Evolutionary conservation across 768 basidiomycete genomes (phyloP), one percentile per base, ranked within the genome.

Genomic region (Suillus cothurnatus): DNA sequence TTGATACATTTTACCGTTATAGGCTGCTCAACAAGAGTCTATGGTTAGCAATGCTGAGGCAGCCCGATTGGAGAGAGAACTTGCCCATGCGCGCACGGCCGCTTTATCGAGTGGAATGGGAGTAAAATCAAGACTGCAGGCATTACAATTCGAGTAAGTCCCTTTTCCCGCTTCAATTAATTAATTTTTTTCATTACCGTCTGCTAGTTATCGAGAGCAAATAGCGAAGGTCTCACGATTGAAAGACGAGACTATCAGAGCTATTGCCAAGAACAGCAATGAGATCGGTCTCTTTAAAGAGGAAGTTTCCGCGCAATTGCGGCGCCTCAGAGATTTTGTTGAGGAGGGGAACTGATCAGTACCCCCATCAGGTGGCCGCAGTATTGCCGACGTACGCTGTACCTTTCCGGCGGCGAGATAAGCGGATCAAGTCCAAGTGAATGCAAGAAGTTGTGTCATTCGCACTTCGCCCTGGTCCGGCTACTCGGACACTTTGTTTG

Each of bases 241-340:
- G 34, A 89, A 87, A 68, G 92, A 94, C 62, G 92, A 93, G 70
- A 93, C 91, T 0, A 85, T 92, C 53, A 86, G 91, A 0, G 89
- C 89, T 21, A 92, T 94, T 66, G 85, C 91, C 64, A 94, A 93
- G 81, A 93, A 89, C 74, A 90, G 90, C 70, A 91, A 90, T 67
- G 93, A 94, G 67, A 91, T 93, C 41, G 90, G 88, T 19, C 83
- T 87, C 71, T 93, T 94, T 81, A 93, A 93, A 76, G 86, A 89
- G 62, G 89, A 90, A 65, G 86, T 93, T 15, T 90, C 91, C 50
- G 84, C 84, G 62, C 87, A 88, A 70, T 81, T 94, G 34, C 82
- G 84, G 69, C 85, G 89, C 68, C 79, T 93, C 45, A 84, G 86
- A 70, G 86, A 88, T 64, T 89, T 89, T 72, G 88, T 89, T 5